Percentiles rank a stretch among this genome's conserved stretches.
Conservation (phyloP, 345 rosid species). For the Eucalyptus cloeziana region DNA sequence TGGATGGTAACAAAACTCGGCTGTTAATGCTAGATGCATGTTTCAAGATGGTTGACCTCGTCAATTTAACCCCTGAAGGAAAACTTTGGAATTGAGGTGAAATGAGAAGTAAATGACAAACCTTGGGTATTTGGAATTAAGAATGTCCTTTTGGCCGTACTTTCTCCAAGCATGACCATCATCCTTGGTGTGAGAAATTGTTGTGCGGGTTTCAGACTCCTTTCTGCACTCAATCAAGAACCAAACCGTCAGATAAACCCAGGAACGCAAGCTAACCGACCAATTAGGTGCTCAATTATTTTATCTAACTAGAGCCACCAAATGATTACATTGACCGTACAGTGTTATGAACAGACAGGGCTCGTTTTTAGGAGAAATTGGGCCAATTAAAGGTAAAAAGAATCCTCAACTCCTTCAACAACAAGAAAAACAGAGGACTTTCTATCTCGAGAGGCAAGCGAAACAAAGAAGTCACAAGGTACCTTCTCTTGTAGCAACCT, state of each 20-base stretch:
- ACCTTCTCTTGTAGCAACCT: conserved; percentile 89
- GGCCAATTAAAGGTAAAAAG: background rate
- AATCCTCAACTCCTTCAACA: background rate
- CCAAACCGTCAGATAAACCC: background rate
- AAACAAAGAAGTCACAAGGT: background rate
- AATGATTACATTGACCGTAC: background rate
- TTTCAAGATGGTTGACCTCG: background rate
- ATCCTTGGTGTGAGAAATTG: conserved; percentile 5
- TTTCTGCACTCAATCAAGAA: conserved; percentile 27
- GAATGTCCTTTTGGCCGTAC: conserved; percentile 81
- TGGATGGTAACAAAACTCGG: background rate
- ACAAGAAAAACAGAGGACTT: background rate
- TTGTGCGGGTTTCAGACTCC: conserved; percentile 20
- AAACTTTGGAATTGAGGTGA: background rate
- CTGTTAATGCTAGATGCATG: background rate
- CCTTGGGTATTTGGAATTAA: conserved; percentile 67
- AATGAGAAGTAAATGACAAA: background rate
- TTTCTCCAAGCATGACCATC: conserved; percentile 80
- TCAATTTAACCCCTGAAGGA: background rate
- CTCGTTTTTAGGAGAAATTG: background rate
- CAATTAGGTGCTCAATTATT: background rate
- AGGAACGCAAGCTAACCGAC: background rate
- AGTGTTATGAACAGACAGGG: background rate
- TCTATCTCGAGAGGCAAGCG: background rate
- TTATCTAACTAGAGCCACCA: background rate